Base-by-base conservation (phyloP, 345 rosid species). In the Stellera chamaejasme region DNA sequence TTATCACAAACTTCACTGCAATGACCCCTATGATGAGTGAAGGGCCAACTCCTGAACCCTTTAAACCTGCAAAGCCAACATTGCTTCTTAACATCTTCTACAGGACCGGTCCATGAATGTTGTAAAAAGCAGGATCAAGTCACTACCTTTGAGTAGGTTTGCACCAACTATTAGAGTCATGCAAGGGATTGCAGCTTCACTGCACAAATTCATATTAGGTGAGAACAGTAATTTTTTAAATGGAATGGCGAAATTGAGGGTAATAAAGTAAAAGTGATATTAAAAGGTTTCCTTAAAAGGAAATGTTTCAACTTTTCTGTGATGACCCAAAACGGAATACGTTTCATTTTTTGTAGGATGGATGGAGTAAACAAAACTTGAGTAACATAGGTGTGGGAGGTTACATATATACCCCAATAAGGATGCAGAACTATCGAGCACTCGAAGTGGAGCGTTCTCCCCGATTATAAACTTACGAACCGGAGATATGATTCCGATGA, bases 151-250 rank as follows among this genome's bases (percentile, higher is more conserved):
- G 2, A 67, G 66, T 63, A 80, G 84, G 66, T 79, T 79, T 51
- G 75, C 72, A 16, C 84, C 84, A 13, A 79, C 46, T 42, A 76
- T 60, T 49, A 76, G 60, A 14, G 84, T 76, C 52, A 67, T 54
- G 6, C 60, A 32, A 5, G 81, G 81, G 51, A 79, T 56, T 2
- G 73, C 25, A 15, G 75, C 81, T 2, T 69, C 70, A 66, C 85
- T 80, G 75, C 52, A 10, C 27, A 10, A 10, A 32, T 32, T 8
- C 39, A 32, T 32, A 32, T 1, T 1, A 32, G 39, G 39, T 5
- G 9, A 32, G 39, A 19, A 19, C 39, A 32, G 0, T 19, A 19
- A 19, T 19, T 19, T 19, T 19, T 19, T 19, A 19, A 19, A 19
- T 19, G 23, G 23, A 19, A 1, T 0, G 23, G 1, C 23, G 1